Evolutionary conservation across 345 rosid genomes (phyloP).

Genomic region (Populus simonii): DNA sequence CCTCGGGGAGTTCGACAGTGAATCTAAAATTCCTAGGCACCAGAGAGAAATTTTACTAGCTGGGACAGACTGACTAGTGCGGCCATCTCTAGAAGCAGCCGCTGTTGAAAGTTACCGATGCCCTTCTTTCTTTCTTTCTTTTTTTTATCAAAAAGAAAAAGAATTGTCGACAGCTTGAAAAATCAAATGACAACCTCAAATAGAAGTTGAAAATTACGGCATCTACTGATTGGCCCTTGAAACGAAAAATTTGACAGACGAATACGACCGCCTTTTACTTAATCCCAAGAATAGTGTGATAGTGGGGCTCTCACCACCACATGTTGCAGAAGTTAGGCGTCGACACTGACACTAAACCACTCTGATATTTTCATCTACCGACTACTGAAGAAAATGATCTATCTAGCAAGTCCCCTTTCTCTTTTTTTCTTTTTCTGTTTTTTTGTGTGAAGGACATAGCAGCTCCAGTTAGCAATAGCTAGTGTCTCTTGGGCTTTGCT

Average conservation of each 20-base stretch:
- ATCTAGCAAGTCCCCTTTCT: background rate
- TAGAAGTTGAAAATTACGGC: background rate
- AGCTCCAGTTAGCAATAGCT: too few species aligned
- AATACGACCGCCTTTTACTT: too few species aligned
- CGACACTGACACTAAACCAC: slow-evolving; percentile 6
- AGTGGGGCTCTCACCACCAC: background rate
- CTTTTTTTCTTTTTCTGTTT: too few species aligned
- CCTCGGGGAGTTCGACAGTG: too few species aligned
- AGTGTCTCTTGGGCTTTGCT: background rate
- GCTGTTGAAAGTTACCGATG: too few species aligned
- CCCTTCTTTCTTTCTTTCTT: too few species aligned
- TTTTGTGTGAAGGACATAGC: too few species aligned
- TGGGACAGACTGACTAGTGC: too few species aligned
- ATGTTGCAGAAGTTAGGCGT: slow-evolving; percentile 1
- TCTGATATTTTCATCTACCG: background rate
- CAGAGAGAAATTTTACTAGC: too few species aligned
- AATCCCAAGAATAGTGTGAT: too few species aligned
- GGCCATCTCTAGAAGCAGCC: too few species aligned
- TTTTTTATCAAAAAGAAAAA: background rate
- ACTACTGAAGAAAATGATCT: background rate
- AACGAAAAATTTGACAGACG: background rate
- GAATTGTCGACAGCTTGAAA: background rate
- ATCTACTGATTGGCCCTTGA: background rate
- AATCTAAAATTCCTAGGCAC: too few species aligned
- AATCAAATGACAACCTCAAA: background rate